Percentiles rank a stretch among this genome's conserved stretches.
Conservation (phyloP, 208 protist species). For the Leishmania turanica region DNA sequence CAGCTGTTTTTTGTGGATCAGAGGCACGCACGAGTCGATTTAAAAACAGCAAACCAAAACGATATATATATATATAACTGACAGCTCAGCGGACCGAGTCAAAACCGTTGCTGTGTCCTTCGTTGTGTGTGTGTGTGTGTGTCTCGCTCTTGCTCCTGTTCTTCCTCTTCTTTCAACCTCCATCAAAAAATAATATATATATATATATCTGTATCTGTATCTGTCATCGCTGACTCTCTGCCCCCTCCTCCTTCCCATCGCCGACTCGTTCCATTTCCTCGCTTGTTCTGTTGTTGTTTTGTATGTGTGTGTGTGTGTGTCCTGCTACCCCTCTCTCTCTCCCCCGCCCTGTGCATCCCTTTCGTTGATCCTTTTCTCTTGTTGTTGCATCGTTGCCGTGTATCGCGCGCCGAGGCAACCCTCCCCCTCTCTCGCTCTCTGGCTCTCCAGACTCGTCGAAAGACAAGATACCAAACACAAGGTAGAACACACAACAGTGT, state of each 20-base stretch:
- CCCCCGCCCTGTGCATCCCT: background rate
- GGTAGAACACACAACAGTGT: no score
- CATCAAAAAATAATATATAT: background rate
- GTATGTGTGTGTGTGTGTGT: background rate
- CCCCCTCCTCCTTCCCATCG: background rate
- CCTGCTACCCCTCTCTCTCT: no score
- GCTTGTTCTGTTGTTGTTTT: background rate
- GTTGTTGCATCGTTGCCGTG: background rate
- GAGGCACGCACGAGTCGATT: background rate
- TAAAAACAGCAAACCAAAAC: no score
- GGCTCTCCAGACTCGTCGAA: no score
- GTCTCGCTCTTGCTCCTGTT: background rate
- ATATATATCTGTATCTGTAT: no score
- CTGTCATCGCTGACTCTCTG: background rate
- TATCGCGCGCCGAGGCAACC: no score
- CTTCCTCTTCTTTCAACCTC: background rate
- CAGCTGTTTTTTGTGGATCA: background rate
- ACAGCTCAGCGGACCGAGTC: background rate
- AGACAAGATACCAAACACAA: no score
- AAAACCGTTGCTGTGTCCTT: background rate
- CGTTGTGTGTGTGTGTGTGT: background rate
- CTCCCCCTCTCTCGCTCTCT: no score
- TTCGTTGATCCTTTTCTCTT: background rate
- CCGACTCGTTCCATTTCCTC: background rate
- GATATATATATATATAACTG: background rate